Evolutionary conservation across 306 rosid genomes (phyloP), one percentile per base, ranked within the genome.

Genomic region (Ammopiptanthus mongolicus): DNA sequence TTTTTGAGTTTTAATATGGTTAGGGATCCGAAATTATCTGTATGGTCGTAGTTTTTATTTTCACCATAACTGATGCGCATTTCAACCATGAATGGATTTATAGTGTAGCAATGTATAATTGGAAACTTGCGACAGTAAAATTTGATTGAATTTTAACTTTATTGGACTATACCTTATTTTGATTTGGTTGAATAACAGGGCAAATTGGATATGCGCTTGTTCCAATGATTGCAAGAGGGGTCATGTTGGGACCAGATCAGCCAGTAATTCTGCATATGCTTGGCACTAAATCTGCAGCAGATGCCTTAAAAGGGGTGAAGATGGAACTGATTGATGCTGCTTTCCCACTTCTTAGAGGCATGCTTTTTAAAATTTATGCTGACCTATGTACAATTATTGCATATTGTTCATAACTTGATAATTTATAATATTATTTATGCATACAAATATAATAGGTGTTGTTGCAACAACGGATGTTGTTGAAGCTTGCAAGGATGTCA

Each of bases 181-280:
- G 50, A 22, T 73, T 74, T 60, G 71, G 48, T 57, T 37, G 1
- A 72, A 63, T 3, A 36, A 81, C 85, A 91, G 93, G 96, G 42
- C 93, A 89, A 88, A 91, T 91, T 65, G 93, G 97, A 5, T 91
- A 91, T 84, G 96, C 96, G 3, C 84, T 91, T 70, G 93, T 76
- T 69, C 93, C 97, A 17, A 91, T 91, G 97, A 82, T 89, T 10
- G 91, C 91, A 22, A 88, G 91, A 86, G 91, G 97, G n/a, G 73
- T 53, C 37, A 88, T 89, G 93, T 65, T 89, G 4, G 93, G 91
- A 31, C 87, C 88, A 12, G 86, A 88, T 22, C 96, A 89, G 82
- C 93, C 93, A 50, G 84, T 91, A 23, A 88, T 89, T 83, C 44
- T 91, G 47, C 97, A 89, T 63, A 75, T 91, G 90, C 90, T 91